Evolutionary conservation across 2,329 filamentous ascomycete species (phyloP), one percentile per base, ranked within the genome.

Genomic region (Nothophaeocryptopus gaeumannii): DNA sequence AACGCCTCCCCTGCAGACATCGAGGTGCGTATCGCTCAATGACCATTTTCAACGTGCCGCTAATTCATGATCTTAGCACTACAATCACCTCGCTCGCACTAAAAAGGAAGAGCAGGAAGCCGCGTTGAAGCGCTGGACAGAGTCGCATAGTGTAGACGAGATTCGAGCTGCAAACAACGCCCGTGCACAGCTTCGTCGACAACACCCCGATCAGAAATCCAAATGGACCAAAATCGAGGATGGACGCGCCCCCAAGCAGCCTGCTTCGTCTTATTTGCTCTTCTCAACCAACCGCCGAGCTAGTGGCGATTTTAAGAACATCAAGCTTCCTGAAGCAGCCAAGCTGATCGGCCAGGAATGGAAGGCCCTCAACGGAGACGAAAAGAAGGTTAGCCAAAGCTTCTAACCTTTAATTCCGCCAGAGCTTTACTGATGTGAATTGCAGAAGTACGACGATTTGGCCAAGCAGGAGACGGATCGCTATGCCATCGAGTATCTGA

Each of bases 141-240:
- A 75, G 30, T 68, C 66, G 2, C 67, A 83, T 61, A 79, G 79
- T 1, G 76, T 80, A 8, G 70, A 78, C 5, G 65, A 84, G 61
- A 85, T 87, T 58, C 70, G 70, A 39, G 51, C 72, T 2, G 83
- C 84, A 49, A 87, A 87, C 64, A 61, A 56, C 9, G 84, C 84
- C 9, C 79, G 84, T 33, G 51, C 34, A 1, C 9, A 37, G 4
- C 58, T 78, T 13, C 63, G 64, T 32, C 61, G 51, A 33, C 40
- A 45, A 15, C 35, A 41, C 14, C 39, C 40, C 36, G 41, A 53
- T 5, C 54, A 42, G 10, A 53, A 43, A 3, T 16, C 20, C 7
- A 60, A 58, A 26, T 62, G 50, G 48, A 43, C 51, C 2, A n/a
- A 42, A n/a, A 73, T 86, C 45, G 53, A 68, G 5, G 84, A 87